Conservation (phyloP, 208 protist genomes). For the Leishmania tropica region DNA sequence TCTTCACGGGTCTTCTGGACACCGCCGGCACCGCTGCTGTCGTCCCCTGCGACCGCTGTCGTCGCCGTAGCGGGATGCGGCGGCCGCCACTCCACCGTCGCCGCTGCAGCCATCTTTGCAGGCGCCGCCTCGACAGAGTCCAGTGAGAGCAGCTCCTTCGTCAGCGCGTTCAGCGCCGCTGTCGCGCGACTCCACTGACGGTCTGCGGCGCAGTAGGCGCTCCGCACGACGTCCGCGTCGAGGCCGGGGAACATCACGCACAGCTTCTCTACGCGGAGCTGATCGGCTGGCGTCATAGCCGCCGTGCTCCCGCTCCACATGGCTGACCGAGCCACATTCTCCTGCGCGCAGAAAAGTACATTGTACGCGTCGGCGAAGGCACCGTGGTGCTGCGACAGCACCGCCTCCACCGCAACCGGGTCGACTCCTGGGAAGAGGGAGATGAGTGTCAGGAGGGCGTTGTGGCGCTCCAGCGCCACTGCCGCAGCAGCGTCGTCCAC, state of each 20-base stretch:
- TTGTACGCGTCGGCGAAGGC: constrained; percentile 69
- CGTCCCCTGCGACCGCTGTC: background rate
- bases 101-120: background rate
- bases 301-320: constrained; percentile 44
- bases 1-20: background rate
- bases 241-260: constrained; percentile 57
- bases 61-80: background rate
- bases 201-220: constrained; percentile 42
- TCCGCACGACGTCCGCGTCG: constrained; percentile 50
- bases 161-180: constrained; percentile 57
- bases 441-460: constrained; percentile 69
- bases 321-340: constrained; percentile 40
- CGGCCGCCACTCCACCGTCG: background rate
- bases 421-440: constrained; percentile 68
- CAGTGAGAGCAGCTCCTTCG: constrained; percentile 39
- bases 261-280: constrained; percentile 51
- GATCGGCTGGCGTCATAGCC: constrained; percentile 41
- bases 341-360: constrained; percentile 57
- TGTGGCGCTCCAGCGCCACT: constrained; percentile 25
- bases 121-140: constrained; percentile 5
- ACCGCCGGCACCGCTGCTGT: background rate
- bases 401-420: constrained; percentile 48
- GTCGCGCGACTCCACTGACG: constrained; percentile 38
- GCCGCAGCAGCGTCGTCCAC: constrained; percentile 14
- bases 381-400: constrained; percentile 37